These are phyloP conservation scores for Breviolum minutum DNA, from an alignment of 73 alveolate species.

Conservation along the genomic window DNA sequence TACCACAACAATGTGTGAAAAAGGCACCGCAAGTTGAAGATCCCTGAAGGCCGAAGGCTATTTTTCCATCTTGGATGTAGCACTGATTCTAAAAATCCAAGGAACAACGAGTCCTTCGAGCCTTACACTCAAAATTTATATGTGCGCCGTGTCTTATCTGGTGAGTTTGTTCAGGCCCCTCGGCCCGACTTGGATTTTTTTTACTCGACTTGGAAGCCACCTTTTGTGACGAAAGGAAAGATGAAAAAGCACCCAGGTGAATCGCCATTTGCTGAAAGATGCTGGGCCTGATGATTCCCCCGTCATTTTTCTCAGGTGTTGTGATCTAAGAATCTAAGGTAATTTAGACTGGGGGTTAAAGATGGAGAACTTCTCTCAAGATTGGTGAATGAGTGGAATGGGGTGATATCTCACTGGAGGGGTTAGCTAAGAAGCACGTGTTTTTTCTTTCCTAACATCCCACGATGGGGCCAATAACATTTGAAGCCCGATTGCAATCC, in stretches of 20 bases:
- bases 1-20: too few relatives aligned
- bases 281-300: not conserved
- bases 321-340: not conserved
- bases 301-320: not conserved
- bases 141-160: constrained; percentile 98
- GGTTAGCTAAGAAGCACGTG: too few relatives aligned
- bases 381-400: not conserved
- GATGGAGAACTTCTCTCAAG: too few relatives aligned
- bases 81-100: not conserved
- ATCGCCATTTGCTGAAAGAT: constrained; percentile 65
- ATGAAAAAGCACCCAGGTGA: constrained; percentile 29
- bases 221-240: too few relatives aligned
- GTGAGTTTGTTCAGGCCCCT: constrained; percentile 96
- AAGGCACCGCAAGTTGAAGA: too few relatives aligned
- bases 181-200: not conserved
- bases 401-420: not conserved
- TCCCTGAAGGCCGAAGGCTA: too few relatives aligned
- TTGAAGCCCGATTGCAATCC: too few relatives aligned
- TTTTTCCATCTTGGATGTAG: too few relatives aligned
- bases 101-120: constrained; percentile 57
- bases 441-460: too few relatives aligned
- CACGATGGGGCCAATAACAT: too few relatives aligned
- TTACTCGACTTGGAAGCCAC: not conserved
- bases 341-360: too few relatives aligned
- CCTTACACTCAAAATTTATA: constrained; percentile 98